Conservation (phyloP, 768 basidiomycete genomes). For the Suillus luteus region DNA sequence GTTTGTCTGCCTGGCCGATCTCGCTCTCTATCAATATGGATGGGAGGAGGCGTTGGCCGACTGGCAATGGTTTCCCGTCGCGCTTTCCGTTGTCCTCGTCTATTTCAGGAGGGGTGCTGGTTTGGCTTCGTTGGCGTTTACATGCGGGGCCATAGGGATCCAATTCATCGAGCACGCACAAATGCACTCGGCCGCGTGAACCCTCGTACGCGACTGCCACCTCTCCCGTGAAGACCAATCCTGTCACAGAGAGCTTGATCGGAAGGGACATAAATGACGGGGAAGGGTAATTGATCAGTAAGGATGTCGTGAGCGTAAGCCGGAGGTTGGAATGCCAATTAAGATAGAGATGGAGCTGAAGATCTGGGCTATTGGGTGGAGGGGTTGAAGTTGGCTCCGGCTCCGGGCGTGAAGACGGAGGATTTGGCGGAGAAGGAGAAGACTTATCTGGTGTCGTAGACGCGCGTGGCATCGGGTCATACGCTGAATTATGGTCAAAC, state of each 20-base stretch:
- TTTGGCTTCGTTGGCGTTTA: constrained; percentile 48
- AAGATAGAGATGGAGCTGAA: constrained; percentile 87
- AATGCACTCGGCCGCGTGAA: constrained; percentile 73
- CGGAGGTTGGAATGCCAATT: constrained; percentile 88
- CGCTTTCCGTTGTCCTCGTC: constrained; percentile 59
- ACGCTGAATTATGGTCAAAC: constrained; percentile 22
- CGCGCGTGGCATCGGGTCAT: constrained; percentile 18
- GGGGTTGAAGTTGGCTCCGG: constrained; percentile 29
- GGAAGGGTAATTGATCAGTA: constrained; percentile 96
- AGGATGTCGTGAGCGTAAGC: constrained; percentile 86
- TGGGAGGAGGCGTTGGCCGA: constrained; percentile 83
- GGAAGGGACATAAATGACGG: constrained; percentile 96
- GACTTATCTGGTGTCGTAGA: constrained; percentile 20
- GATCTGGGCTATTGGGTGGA: constrained; percentile 53
- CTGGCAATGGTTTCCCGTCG: constrained; percentile 66
- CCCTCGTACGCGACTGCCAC: constrained; percentile 92
- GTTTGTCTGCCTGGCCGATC: constrained; percentile 94
- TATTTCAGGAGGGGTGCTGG: constrained; percentile 59
- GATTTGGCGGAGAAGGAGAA: constrained; percentile 16
- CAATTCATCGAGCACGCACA: constrained; percentile 86
- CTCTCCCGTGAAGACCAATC: constrained; percentile 84
- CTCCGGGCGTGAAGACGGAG: constrained; percentile 17
- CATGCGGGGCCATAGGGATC: constrained; percentile 82
- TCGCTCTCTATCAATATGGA: constrained; percentile 93
- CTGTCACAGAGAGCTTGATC: constrained; percentile 90